A percentile compares a stretch with the other conserved stretches of the same genome.
These are phyloP conservation scores for Penicillium corylophilum DNA, from an alignment of 2,329 filamentous ascomycete species.

Conservation along the genomic window DNA sequence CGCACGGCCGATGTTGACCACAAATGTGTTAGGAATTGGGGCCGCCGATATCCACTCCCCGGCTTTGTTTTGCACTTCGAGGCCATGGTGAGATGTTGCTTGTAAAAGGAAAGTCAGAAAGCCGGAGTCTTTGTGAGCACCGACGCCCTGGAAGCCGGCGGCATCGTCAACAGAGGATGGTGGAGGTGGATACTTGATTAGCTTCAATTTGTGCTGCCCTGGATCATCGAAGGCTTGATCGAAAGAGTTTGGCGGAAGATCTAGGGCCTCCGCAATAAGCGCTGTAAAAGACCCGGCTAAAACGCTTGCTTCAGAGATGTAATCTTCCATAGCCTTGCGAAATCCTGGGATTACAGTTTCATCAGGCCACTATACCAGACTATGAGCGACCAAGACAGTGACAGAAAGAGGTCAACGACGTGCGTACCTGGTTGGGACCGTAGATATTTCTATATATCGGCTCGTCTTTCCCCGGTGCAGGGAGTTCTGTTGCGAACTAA, in stretches of 20 bases:
- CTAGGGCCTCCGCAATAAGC: constrained; percentile 36
- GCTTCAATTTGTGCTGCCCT: constrained; percentile 36
- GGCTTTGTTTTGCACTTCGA: constrained; percentile 50
- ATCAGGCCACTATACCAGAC: constrained; percentile 34
- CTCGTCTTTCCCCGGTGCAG: constrained; percentile 33
- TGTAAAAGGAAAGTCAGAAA: constrained; percentile 52
- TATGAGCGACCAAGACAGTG: not conserved
- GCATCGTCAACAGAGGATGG: constrained; percentile 20
- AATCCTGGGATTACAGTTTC: constrained; percentile 32
- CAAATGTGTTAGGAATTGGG: constrained; percentile 47
- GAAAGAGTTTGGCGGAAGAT: constrained; percentile 29
- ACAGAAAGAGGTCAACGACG: not conserved
- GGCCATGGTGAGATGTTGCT: constrained; percentile 43
- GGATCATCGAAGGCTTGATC: constrained; percentile 35
- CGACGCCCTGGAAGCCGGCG: constrained; percentile 39
- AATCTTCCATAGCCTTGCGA: constrained; percentile 29
- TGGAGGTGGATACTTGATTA: constrained; percentile 48
- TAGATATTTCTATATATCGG: constrained; percentile 36
- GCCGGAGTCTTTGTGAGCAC: constrained; percentile 51
- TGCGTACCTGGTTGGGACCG: constrained; percentile 36
- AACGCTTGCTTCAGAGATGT: constrained; percentile 27
- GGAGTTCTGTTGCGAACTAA: constrained; percentile 39
- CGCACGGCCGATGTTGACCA: constrained; percentile 49
- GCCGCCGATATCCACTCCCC: constrained; percentile 48
- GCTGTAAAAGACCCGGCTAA: constrained; percentile 28